Conservation (phyloP, 2,329 filamentous ascomycete genomes). For the Blastomyces parvus region DNA sequence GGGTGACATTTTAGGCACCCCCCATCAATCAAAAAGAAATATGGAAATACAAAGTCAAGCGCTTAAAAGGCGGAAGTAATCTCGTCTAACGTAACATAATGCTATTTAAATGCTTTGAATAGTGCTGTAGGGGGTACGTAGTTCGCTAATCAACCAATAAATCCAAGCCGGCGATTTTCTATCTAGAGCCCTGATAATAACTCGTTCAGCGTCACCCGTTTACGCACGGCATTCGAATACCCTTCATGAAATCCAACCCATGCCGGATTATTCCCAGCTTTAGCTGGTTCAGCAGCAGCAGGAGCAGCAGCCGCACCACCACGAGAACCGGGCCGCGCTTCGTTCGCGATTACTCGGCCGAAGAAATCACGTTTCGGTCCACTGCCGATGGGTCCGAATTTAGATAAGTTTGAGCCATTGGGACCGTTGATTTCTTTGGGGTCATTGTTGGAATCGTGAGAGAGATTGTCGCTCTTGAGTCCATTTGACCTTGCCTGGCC, state of each 20-base stretch:
- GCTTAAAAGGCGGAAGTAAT: background rate
- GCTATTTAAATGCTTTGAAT: background rate
- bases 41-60: background rate
- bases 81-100: background rate
- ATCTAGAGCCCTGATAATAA: constrained; percentile 47
- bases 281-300: background rate
- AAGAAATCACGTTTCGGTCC: constrained; percentile 73
- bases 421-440: constrained; percentile 19
- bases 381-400: constrained; percentile 20
- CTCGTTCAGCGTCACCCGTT: constrained; percentile 72
- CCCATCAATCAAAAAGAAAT: background rate
- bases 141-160: background rate
- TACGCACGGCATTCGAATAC: constrained; percentile 82
- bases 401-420: constrained; percentile 25
- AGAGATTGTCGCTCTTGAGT: constrained; percentile 18
- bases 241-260: constrained; percentile 90
- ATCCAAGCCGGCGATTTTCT: background rate
- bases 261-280: constrained; percentile 36
- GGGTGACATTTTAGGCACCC: background rate
- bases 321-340: constrained; percentile 24
- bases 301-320: background rate
- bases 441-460: constrained; percentile 23
- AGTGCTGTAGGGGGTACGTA: background rate
- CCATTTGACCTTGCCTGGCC: constrained; percentile 52
- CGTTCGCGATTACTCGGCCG: constrained; percentile 55